Percentiles rank a stretch among this genome's conserved stretches.
phyloP scores from a whole-genome alignment of 108 stramenopile species.

The Nitzschia sp. region DNA sequence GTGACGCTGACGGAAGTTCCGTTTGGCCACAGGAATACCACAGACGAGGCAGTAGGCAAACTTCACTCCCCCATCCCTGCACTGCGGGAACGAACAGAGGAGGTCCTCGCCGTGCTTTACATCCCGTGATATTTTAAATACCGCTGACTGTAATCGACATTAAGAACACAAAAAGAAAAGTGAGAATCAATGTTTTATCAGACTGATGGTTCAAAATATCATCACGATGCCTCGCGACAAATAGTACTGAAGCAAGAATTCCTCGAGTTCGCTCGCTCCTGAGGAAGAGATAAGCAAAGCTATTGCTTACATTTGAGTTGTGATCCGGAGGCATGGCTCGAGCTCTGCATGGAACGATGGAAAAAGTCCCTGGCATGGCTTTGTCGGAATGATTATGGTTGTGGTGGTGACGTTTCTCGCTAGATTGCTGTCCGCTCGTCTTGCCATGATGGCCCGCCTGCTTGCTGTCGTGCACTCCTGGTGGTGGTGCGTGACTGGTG shows the following conservation, averaged over 20 bases:
- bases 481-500: too few relatives aligned
- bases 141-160: slow-evolving; percentile 64
- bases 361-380: background rate
- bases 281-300: too few relatives aligned
- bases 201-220: too few relatives aligned
- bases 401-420: too few relatives aligned
- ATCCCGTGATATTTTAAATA: slow-evolving; percentile 54
- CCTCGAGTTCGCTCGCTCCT: too few relatives aligned
- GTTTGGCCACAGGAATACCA: slow-evolving; percentile 74
- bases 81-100: slow-evolving; percentile 50
- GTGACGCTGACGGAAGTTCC: slow-evolving; percentile 76
- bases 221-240: too few relatives aligned
- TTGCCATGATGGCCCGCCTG: too few relatives aligned
- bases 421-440: too few relatives aligned
- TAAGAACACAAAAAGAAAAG: too few relatives aligned
- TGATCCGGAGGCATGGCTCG: background rate
- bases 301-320: background rate
- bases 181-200: too few relatives aligned
- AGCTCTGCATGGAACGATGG: slow-evolving; percentile 2
- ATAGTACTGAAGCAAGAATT: too few relatives aligned
- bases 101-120: slow-evolving; percentile 62
- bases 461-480: too few relatives aligned
- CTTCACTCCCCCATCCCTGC: slow-evolving; percentile 59
- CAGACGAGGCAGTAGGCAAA: slow-evolving; percentile 66
- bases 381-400: background rate